Evolutionary conservation across 2,329 filamentous ascomycete species (phyloP).

Genomic region (Beauveria varroae): DNA sequence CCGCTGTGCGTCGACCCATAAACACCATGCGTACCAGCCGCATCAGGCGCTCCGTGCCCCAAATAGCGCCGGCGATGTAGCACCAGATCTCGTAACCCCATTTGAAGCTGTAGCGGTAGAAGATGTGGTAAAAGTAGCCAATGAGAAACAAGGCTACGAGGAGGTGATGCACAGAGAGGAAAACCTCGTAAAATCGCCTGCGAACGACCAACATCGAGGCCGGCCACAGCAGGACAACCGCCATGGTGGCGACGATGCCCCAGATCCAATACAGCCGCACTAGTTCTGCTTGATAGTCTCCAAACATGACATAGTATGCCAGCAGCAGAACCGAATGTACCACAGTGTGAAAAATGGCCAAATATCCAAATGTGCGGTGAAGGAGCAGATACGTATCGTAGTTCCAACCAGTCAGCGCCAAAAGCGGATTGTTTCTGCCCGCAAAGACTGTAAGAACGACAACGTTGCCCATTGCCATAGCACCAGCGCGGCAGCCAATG

Average conservation of each 20-base stretch:
- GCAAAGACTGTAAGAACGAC: slow-evolving; percentile 27
- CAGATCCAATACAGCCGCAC: slow-evolving; percentile 25
- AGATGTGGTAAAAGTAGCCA: slow-evolving; percentile 29
- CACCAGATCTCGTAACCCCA: slow-evolving; percentile 33
- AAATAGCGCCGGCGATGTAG: slow-evolving; percentile 24
- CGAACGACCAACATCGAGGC: slow-evolving; percentile 22
- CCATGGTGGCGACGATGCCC: slow-evolving; percentile 26
- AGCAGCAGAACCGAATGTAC: slow-evolving; percentile 27
- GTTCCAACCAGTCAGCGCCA: slow-evolving; percentile 29
- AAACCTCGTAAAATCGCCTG: slow-evolving; percentile 26
- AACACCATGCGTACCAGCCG: slow-evolving; percentile 20
- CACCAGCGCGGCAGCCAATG: slow-evolving; percentile 28
- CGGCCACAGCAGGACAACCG: slow-evolving; percentile 19
- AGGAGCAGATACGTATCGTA: slow-evolving; percentile 28
- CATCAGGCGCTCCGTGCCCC: slow-evolving; percentile 23
- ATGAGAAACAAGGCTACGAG: slow-evolving; percentile 26
- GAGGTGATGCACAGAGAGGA: slow-evolving; percentile 25
- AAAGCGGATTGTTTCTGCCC: slow-evolving; percentile 27
- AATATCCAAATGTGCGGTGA: slow-evolving; percentile 43
- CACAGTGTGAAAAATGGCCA: slow-evolving; percentile 75
- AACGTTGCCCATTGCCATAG: slow-evolving; percentile 26
- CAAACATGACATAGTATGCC: slow-evolving; percentile 19
- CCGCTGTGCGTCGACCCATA: slow-evolving; percentile 18
- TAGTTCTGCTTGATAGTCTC: slow-evolving; percentile 20
- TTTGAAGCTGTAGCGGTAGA: slow-evolving; percentile 25